A percentile compares a stretch with the other conserved stretches of the same genome.
These are phyloP conservation scores for Bimuria novae-zelandiae DNA, from an alignment of 2,329 filamentous ascomycete species.

Conservation along the genomic window DNA sequence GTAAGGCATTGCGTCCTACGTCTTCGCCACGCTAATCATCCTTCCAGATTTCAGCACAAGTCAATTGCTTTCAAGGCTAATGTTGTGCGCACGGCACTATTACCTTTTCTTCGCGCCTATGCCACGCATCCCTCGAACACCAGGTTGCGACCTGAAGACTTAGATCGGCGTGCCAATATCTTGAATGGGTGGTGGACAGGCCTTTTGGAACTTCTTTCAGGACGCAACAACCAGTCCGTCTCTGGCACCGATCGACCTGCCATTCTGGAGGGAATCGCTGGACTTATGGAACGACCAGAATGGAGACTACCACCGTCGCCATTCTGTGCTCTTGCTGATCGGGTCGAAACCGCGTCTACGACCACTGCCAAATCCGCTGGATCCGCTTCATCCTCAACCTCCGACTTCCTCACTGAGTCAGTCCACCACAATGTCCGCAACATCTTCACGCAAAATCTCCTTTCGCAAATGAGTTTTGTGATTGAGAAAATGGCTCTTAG, in stretches of 20 bases:
- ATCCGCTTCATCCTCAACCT: conserved; percentile 64
- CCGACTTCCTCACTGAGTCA: conserved; percentile 73
- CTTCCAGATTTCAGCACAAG: conserved; percentile 69
- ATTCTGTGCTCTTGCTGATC: conserved; percentile 66
- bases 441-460: conserved; percentile 81
- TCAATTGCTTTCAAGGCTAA: conserved; percentile 74
- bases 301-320: conserved; percentile 77
- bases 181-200: conserved; percentile 91
- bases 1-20: conserved; percentile 43
- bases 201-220: conserved; percentile 80
- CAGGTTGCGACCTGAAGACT: conserved; percentile 73
- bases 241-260: conserved; percentile 82
- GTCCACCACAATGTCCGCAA: conserved; percentile 87
- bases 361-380: conserved; percentile 57
- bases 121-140: conserved; percentile 69
- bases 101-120: conserved; percentile 78
- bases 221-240: conserved; percentile 74
- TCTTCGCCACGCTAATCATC: not conserved
- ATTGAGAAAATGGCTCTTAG: conserved; percentile 85
- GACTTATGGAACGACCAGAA: conserved; percentile 86
- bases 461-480: conserved; percentile 83
- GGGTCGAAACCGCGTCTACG: conserved; percentile 52
- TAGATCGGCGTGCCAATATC: conserved; percentile 78
- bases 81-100: conserved; percentile 70
- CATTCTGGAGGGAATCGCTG: conserved; percentile 76